These are phyloP conservation scores for Holtermannia corniformis DNA, from an alignment of 768 basidiomycete species.

Conservation along the genomic window DNA sequence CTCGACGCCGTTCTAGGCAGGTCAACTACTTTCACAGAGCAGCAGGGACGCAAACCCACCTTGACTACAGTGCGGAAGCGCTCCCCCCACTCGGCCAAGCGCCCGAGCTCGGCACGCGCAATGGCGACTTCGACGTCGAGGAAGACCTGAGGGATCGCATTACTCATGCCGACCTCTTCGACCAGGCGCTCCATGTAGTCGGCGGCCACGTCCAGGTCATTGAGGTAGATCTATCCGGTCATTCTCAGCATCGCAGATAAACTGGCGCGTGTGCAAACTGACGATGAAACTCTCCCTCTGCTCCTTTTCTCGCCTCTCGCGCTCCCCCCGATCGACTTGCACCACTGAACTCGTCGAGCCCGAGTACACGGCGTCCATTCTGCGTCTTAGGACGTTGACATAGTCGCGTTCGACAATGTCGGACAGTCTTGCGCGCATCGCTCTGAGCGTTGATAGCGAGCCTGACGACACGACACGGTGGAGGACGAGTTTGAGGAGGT, in stretches of 20 bases:
- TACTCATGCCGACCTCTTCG: constrained; percentile 44
- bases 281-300: constrained; percentile 73
- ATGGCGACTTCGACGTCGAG: constrained; percentile 49
- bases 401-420: constrained; percentile 77
- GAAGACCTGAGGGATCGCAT: constrained; percentile 59
- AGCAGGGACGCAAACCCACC: constrained; percentile 47
- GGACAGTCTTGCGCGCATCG: constrained; percentile 55
- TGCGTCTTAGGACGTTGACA: constrained; percentile 65
- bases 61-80: constrained; percentile 66
- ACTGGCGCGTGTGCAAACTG: constrained; percentile 44
- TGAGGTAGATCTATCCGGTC: constrained; percentile 61
- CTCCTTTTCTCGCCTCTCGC: constrained; percentile 59
- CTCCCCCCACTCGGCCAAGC: constrained; percentile 19
- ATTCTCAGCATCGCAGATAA: constrained; percentile 1
- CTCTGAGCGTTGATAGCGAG: constrained; percentile 52
- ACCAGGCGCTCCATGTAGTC: constrained; percentile 77
- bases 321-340: constrained; percentile 52
- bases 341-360: constrained; percentile 44
- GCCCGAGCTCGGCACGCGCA: constrained; percentile 45
- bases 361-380: constrained; percentile 75
- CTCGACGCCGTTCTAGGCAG: constrained; percentile 64
- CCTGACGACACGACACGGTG: constrained; percentile 70
- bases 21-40: not conserved
- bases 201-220: constrained; percentile 87
- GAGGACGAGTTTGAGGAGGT: constrained; percentile 78